A percentile compares a stretch with the other conserved stretches of the same genome.
These are phyloP conservation scores for Bipolaris bicolor DNA, from an alignment of 2,329 filamentous ascomycete species.

Conservation along the genomic window DNA sequence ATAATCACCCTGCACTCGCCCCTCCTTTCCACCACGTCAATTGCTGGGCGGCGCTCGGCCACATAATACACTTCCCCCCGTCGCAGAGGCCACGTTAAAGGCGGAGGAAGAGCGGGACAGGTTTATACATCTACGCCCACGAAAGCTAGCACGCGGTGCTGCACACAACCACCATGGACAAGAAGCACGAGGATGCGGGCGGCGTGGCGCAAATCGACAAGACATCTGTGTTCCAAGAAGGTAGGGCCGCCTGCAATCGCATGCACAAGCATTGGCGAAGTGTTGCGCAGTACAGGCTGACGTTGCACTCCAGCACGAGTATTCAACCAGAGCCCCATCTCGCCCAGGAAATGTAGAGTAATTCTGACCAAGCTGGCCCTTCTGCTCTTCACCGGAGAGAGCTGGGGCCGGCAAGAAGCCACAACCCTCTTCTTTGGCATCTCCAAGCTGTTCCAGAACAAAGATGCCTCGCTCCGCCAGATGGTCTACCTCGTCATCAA, in stretches of 20 bases:
- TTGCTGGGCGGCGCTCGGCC: constrained; percentile 18
- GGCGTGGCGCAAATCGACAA: constrained; percentile 96
- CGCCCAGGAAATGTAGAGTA: constrained; percentile 95
- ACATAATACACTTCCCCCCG: constrained; percentile 4
- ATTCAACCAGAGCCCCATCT: constrained; percentile 97
- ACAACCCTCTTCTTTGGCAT: constrained; percentile 97
- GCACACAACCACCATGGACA: constrained; percentile 59
- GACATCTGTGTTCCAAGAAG: constrained; percentile 98
- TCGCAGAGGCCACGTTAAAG: constrained; percentile 45
- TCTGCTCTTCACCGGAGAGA: constrained; percentile 94
- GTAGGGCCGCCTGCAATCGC: constrained; percentile 57
- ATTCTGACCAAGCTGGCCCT: constrained; percentile 92
- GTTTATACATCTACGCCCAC: constrained; percentile 20
- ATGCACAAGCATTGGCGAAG: constrained; percentile 5
- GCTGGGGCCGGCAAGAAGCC: constrained; percentile 95
- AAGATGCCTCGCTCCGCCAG: constrained; percentile 95
- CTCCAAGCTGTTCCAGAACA: constrained; percentile 99
- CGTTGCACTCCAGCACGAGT: constrained; percentile 72
- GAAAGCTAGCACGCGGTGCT: constrained; percentile 35
- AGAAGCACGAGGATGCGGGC: constrained; percentile 98
- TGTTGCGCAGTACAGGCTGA: constrained; percentile 25
- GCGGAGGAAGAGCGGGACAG: constrained; percentile 40
- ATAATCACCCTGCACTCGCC: constrained; percentile 6
- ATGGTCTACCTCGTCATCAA: constrained; percentile 99
- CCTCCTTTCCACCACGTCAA: constrained; percentile 9